phyloP scores from a whole-genome alignment of 805 yeast species.

The Candida qinlingensis region DNA sequence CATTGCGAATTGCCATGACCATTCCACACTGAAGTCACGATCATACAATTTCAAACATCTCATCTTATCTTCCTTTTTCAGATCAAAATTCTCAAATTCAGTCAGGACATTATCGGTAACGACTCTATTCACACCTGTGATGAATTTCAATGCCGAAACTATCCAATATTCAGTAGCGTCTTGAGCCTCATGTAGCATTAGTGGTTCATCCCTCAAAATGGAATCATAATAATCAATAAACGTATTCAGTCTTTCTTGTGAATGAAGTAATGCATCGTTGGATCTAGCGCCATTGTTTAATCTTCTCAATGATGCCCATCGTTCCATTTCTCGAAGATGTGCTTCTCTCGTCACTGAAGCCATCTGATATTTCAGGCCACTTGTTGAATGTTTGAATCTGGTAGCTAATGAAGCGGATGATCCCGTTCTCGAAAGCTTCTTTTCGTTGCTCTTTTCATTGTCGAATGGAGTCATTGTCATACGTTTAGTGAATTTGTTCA shows the following conservation, averaged over 20 bases:
- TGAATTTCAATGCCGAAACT: constrained; percentile 17
- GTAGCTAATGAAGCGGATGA: neutral
- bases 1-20: constrained; percentile 24
- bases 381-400: neutral
- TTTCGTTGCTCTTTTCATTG: neutral
- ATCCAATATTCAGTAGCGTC: constrained; percentile 19
- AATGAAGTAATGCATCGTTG: constrained; percentile 15
- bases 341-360: constrained; percentile 11
- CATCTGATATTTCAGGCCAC: neutral
- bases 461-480: constrained; percentile 18
- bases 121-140: constrained; percentile 14
- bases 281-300: constrained; percentile 5
- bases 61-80: constrained; percentile 12
- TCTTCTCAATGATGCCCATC: constrained; percentile 16
- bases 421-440: neutral
- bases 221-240: constrained; percentile 20
- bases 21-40: constrained; percentile 13
- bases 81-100: constrained; percentile 18
- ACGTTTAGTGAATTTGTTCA: constrained; percentile 10
- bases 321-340: constrained; percentile 13
- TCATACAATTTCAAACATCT: constrained; percentile 13
- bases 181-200: constrained; percentile 2
- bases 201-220: constrained; percentile 4
- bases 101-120: constrained; percentile 13
- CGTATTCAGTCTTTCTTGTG: constrained; percentile 14